phyloP scores from a whole-genome alignment of 768 basidiomycete genomes.

The Gyrodon lividus region DNA sequence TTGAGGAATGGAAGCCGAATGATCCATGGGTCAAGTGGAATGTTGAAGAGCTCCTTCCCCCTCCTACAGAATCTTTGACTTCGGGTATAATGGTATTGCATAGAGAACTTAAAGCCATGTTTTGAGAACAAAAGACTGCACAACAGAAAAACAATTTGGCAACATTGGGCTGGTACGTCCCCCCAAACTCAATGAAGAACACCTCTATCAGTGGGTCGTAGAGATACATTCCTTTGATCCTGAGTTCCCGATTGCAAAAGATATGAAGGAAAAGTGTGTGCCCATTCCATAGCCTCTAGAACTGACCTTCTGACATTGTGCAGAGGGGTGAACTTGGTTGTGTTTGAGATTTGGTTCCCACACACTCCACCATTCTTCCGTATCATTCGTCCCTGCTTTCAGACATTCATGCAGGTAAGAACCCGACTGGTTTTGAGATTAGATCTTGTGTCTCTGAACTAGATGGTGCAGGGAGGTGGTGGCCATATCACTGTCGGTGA shows the following conservation, averaged over 20 bases:
- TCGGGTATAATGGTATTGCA: constrained; percentile 57
- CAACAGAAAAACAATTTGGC: constrained; percentile 42
- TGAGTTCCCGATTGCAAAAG: constrained; percentile 57
- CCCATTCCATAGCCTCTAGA: neutral
- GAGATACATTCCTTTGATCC: constrained; percentile 72
- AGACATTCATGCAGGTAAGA: constrained; percentile 55
- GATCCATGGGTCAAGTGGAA: constrained; percentile 44
- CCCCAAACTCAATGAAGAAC: constrained; percentile 65
- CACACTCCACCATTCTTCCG: constrained; percentile 75
- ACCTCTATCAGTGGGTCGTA: constrained; percentile 71
- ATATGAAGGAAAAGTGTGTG: constrained; percentile 50
- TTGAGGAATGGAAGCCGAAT: constrained; percentile 54
- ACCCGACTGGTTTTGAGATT: neutral
- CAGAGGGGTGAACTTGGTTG: constrained; percentile 60
- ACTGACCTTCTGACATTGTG: neutral
- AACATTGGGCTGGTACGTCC: constrained; percentile 67
- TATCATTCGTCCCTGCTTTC: constrained; percentile 69
- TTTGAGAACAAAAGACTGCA: constrained; percentile 55
- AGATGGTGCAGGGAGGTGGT: constrained; percentile 49
- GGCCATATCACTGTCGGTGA: constrained; percentile 65
- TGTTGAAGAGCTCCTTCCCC: constrained; percentile 52
- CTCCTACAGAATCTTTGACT: constrained; percentile 55
- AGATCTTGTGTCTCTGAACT: neutral
- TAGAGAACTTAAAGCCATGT: constrained; percentile 58
- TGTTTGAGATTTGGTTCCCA: constrained; percentile 76